Evolutionary conservation across 2,329 filamentous ascomycete genomes (phyloP), one percentile per base, ranked within the genome.

Genomic region (Neonectria coccinea): DNA sequence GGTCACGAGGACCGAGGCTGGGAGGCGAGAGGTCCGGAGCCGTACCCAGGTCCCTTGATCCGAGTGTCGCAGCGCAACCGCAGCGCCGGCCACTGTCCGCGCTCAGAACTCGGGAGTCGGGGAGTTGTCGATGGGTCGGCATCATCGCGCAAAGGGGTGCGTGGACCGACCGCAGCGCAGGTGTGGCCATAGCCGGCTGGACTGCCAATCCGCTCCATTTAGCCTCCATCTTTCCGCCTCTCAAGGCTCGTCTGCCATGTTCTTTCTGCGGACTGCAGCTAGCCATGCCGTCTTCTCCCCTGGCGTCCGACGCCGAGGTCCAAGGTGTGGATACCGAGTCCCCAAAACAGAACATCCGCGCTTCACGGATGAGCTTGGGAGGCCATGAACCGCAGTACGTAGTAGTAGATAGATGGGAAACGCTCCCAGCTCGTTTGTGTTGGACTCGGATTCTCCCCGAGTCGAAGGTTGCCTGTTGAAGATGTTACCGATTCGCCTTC

Each of bases 1-100:
- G 65, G 70, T 54, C 69, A 54, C 45, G 44, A 65, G 70, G 66
- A 55, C 72, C 72, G 72, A 74, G 72, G 72, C 66, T 73, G 59
- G n/a, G 31, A 36, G 27, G 22, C 42, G 39, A 27, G 58, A n/a
- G 55, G 50, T 31, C 25, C 54, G 52, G 55, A 48, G 52, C 62
- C 65, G 55, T 20, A 36, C 41, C 48, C 58, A 44, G 33, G 70
- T 71, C 72, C 72, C 57, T 74, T 74, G 70, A 74, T 58, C 72
- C 72, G 72, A 70, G 55, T 59, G 27, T 51, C 58, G 63, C 62
- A 56, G 18, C 39, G 39, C 39, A 42, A 56, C 14, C 14, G 36
- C 36, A n/a, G 59, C 55, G 56, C 53, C 55, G 27, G 31, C 31
- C 18, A 31, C 33, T 25, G 51, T 53, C 31, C 20, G 51, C 48